phyloP scores from a whole-genome alignment of 75 land plant species.

The Picea glauca region DNA sequence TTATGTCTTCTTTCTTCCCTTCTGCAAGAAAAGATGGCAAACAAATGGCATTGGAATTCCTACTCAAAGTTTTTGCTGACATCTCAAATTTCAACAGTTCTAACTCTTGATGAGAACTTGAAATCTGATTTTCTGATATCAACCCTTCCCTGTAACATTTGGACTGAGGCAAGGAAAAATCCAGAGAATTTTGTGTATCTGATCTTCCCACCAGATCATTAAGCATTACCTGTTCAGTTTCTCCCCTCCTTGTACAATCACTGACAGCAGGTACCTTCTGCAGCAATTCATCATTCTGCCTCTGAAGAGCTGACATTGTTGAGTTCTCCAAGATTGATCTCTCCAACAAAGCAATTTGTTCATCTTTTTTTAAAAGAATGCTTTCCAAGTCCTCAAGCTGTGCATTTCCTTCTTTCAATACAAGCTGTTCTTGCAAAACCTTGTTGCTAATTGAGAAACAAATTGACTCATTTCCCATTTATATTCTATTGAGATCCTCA shows the following conservation, averaged over 20 bases:
- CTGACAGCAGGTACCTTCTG: not conserved
- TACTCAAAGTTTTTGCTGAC: not conserved
- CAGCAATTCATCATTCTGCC: not conserved
- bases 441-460: not conserved
- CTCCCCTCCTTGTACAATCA: not conserved
- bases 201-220: not conserved
- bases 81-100: not conserved
- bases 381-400: not conserved
- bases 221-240: not conserved
- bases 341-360: not conserved
- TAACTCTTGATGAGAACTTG: not conserved
- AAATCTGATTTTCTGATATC: not conserved
- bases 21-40: not conserved
- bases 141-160: not conserved
- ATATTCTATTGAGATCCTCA: not conserved
- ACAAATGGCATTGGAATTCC: not conserved
- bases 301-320: not conserved
- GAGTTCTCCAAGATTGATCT: not conserved
- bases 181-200: not conserved
- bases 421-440: constrained; percentile 2
- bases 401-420: not conserved
- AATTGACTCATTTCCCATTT: not conserved
- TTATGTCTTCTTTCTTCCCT: not conserved
- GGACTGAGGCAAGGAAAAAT: not conserved
- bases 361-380: not conserved